These are phyloP conservation scores for Plasmodium adleri DNA, from an alignment of 169 alveolate genomes.

Conservation along the genomic window DNA sequence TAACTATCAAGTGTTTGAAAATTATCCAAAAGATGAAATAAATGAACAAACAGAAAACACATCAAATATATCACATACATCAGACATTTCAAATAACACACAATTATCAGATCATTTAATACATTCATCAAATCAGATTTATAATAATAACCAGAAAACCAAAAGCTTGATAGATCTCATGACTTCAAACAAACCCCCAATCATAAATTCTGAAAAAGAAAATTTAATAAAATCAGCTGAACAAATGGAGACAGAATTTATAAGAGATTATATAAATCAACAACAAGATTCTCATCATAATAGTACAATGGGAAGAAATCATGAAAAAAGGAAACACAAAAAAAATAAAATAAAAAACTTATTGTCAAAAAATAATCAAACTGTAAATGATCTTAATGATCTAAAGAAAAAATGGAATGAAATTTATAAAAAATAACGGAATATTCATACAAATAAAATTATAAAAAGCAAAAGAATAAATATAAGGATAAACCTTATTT, in stretches of 20 bases:
- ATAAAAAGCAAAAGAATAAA: neutral
- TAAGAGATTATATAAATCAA: conserved; percentile 49
- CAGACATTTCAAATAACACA: too few relatives aligned
- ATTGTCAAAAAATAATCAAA: conserved; percentile 42
- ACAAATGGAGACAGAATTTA: conserved; percentile 74
- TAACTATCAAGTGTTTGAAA: neutral
- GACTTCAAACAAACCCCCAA: conserved; percentile 60
- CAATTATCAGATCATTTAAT: too few relatives aligned
- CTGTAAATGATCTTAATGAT: conserved; percentile 19
- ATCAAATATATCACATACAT: too few relatives aligned
- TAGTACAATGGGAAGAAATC: conserved; percentile 44
- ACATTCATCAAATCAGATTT: too few relatives aligned
- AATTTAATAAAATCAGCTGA: conserved; percentile 75
- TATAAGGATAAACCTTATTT: too few relatives aligned
- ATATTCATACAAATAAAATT: neutral
- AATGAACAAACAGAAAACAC: neutral
- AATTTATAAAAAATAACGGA: conserved; percentile 8
- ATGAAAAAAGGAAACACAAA: conserved; percentile 37
- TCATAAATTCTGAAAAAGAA: conserved; percentile 63
- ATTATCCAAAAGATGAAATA: neutral
- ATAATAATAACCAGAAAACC: neutral
- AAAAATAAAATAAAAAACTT: conserved; percentile 8
- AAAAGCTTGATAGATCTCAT: conserved; percentile 53
- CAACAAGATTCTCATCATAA: conserved; percentile 34
- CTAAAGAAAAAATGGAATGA: conserved; percentile 67